Evolutionary conservation across 441 rosid species (phyloP), one percentile per base, ranked within the genome.

Genomic region (Biscutella auriculata): DNA sequence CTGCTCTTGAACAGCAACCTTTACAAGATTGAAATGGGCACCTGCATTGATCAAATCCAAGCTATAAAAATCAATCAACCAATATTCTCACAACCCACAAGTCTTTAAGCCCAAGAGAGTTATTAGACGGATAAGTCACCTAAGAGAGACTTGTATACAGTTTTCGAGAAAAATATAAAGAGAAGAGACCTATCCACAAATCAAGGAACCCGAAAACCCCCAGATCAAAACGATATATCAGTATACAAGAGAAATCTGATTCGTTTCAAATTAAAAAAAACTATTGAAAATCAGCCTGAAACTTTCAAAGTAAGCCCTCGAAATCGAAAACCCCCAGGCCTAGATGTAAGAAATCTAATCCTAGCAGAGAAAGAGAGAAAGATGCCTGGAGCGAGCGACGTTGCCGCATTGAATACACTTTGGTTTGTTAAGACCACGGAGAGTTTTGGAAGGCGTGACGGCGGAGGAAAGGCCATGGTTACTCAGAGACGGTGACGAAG

Each of bases 321-420:
- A 32, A 41, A 39, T 32, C 26, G 35, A 39, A 64, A 55, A 9
- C 49, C 15, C n/a, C n/a, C n/a, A n/a, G n/a, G n/a, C n/a, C n/a
- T n/a, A 53, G 29, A 63, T 53, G 49, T 30, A 11, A 23, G 11
- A 25, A 39, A 36, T 14, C 25, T 0, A n/a, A n/a, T n/a, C n/a
- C n/a, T n/a, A n/a, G n/a, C n/a, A n/a, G n/a, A n/a, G n/a, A n/a
- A n/a, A n/a, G n/a, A n/a, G n/a, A 54, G 33, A n/a, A 26, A 19
- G 26, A 13, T 70, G 79, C 98, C 96, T 82, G 60, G 98, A 93
- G 57, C 98, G 96, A 60, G 98, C 97, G 47, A 93, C 97, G 73
- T 93, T 87, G 68, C 97, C 97, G 62, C 97, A 88, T 75, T 84
- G 93, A 33, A 86, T 82, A 60, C 97, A 88, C 79, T 88, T 93